Percentiles rank a stretch among this genome's conserved stretches.
These are phyloP conservation scores for Rosa chinensis DNA, from an alignment of 306 rosid species.

Conservation along the genomic window DNA sequence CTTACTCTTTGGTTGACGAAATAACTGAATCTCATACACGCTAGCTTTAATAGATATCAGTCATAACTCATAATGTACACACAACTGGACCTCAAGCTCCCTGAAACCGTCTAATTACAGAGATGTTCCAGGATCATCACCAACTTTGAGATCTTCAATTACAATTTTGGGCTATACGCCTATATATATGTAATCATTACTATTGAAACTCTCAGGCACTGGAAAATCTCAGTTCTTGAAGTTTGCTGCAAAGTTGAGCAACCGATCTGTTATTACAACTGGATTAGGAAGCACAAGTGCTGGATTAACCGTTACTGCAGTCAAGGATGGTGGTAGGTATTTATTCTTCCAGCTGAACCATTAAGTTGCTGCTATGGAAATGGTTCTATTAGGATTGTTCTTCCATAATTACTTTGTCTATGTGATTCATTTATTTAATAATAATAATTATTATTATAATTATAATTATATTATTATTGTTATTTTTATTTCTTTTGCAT, in stretches of 20 bases:
- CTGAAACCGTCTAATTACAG: neutral
- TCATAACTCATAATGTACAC: neutral
- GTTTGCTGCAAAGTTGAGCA: conserved; percentile 90
- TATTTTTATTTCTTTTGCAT: neutral
- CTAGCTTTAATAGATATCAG: neutral
- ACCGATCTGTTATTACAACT: conserved; percentile 91
- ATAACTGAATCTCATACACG: neutral
- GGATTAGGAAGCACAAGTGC: conserved; percentile 99
- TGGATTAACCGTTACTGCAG: conserved; percentile 95
- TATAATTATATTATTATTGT: too few species aligned
- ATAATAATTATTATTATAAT: too few species aligned
- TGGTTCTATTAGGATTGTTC: conserved; percentile 12
- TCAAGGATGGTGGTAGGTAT: conserved; percentile 83
- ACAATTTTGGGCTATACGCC: neutral
- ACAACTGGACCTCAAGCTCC: neutral
- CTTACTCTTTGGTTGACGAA: neutral
- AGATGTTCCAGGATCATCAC: neutral
- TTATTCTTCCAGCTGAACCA: neutral
- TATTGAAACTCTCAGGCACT: conserved; percentile 53
- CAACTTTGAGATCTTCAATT: neutral
- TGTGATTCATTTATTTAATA: neutral
- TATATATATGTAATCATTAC: neutral
- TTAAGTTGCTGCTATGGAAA: neutral
- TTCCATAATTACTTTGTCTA: conserved; percentile 1
- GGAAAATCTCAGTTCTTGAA: conserved; percentile 97